Percentiles rank a stretch among this genome's conserved stretches.
phyloP scores from a whole-genome alignment of 306 rosid genomes.

The Cotoneaster glaucophyllus region DNA sequence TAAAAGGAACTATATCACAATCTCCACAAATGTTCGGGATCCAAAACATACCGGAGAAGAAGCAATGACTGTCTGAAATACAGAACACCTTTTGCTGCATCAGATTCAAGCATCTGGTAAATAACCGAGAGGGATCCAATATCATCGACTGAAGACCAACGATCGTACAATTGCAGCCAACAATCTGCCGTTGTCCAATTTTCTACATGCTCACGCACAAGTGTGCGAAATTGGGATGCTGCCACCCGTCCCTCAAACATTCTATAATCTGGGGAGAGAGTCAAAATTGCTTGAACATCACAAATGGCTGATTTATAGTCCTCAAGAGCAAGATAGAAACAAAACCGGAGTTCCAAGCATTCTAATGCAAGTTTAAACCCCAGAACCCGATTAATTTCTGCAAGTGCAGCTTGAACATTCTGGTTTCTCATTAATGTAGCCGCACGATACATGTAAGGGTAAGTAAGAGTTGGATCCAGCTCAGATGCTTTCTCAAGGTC shows the following conservation, averaged over 20 bases:
- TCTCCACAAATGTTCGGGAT: not conserved
- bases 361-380: constrained; percentile 90
- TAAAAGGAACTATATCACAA: not conserved
- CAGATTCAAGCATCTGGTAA: constrained; percentile 93
- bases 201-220: constrained; percentile 77
- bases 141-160: constrained; percentile 95
- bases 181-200: constrained; percentile 94
- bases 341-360: constrained; percentile 86
- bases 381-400: constrained; percentile 70
- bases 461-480: constrained; percentile 79
- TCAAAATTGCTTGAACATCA: constrained; percentile 86
- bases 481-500: constrained; percentile 88
- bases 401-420: constrained; percentile 59
- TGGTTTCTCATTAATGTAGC: constrained; percentile 62
- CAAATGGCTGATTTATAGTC: constrained; percentile 76
- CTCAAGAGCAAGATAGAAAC: constrained; percentile 69
- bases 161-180: constrained; percentile 78
- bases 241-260: constrained; percentile 90
- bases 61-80: constrained; percentile 94
- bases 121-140: constrained; percentile 84
- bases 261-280: constrained; percentile 63
- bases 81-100: constrained; percentile 75
- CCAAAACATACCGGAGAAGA: constrained; percentile 64
- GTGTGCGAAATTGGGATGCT: constrained; percentile 78
- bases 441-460: constrained; percentile 86